These are phyloP conservation scores for Candida tropicalis DNA, from an alignment of 1,139 yeast genomes.

Conservation along the genomic window DNA sequence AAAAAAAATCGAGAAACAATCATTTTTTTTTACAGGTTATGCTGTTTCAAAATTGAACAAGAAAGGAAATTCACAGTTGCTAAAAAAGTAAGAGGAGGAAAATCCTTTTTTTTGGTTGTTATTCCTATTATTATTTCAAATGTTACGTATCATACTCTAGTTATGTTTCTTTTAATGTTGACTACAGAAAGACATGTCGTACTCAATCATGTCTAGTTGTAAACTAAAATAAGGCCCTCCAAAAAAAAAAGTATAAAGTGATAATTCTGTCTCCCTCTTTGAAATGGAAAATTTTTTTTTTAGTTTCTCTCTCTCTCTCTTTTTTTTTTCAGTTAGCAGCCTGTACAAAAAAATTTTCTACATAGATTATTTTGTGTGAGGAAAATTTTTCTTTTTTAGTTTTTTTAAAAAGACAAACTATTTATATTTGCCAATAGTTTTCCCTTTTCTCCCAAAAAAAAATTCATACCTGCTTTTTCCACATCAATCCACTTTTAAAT, in stretches of 20 bases:
- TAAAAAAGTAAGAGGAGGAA: not conserved
- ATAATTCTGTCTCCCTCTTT: not conserved
- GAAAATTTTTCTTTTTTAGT: not conserved
- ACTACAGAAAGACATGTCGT: not conserved
- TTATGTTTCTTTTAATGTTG: not conserved
- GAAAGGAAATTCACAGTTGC: not conserved
- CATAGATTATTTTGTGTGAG: not conserved
- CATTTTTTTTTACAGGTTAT: slow-evolving; percentile 1
- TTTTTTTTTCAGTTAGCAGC: not conserved
- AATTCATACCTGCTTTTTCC: not conserved
- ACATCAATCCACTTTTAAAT: too few species aligned
- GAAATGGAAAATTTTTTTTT: not conserved
- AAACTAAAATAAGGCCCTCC: too few species aligned
- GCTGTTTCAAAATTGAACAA: slow-evolving; percentile 3
- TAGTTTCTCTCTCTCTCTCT: not conserved
- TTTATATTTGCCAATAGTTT: not conserved
- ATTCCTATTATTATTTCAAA: not conserved
- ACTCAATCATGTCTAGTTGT: too few species aligned
- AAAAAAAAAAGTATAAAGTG: not conserved
- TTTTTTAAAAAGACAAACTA: not conserved
- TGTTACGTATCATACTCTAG: not conserved
- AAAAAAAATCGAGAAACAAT: not conserved
- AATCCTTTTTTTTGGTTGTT: not conserved
- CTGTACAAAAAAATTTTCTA: too few species aligned
- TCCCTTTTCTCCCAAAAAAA: not conserved